Conservation (phyloP, 2,329 filamentous ascomycete species). For the Hirsutella minnesotensis region DNA sequence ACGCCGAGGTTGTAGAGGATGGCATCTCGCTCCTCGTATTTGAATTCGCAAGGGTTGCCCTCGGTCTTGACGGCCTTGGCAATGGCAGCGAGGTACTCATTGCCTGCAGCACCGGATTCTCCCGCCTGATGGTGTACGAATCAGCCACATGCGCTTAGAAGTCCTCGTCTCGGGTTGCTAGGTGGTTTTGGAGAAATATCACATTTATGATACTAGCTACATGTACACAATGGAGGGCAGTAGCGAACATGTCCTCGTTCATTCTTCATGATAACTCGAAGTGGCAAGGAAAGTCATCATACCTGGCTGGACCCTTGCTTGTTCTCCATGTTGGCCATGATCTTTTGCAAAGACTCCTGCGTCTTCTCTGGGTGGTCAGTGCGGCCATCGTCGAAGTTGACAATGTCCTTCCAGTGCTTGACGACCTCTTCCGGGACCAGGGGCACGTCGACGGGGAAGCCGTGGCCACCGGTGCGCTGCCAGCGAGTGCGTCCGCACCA, state of each 20-base stretch:
- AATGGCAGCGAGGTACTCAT: constrained; percentile 63
- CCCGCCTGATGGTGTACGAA: constrained; percentile 11
- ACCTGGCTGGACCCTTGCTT: constrained; percentile 47
- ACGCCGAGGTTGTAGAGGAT: constrained; percentile 95
- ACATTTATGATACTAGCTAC: constrained; percentile 9
- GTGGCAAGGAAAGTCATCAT: constrained; percentile 27
- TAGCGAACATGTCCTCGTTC: background rate
- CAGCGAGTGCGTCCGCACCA: constrained; percentile 89
- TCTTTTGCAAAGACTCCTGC: constrained; percentile 64
- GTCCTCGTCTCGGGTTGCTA: background rate
- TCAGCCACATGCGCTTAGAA: constrained; percentile 8
- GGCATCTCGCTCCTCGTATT: constrained; percentile 74
- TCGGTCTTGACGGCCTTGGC: constrained; percentile 62
- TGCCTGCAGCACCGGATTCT: constrained; percentile 27
- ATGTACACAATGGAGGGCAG: constrained; percentile 6
- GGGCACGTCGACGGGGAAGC: constrained; percentile 77
- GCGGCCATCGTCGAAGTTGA: constrained; percentile 77
- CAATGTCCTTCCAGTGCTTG: constrained; percentile 65
- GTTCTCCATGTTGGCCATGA: constrained; percentile 76
- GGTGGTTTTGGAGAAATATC: background rate
- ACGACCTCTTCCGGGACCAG: constrained; percentile 77
- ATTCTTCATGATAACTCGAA: constrained; percentile 6
- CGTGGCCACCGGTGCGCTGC: constrained; percentile 82
- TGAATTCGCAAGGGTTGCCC: constrained; percentile 61
- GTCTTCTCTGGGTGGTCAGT: constrained; percentile 76